Evolutionary conservation across 305 asterid genomes (phyloP), one percentile per base, ranked within the genome.

Genomic region (Andrographis paniculata): DNA sequence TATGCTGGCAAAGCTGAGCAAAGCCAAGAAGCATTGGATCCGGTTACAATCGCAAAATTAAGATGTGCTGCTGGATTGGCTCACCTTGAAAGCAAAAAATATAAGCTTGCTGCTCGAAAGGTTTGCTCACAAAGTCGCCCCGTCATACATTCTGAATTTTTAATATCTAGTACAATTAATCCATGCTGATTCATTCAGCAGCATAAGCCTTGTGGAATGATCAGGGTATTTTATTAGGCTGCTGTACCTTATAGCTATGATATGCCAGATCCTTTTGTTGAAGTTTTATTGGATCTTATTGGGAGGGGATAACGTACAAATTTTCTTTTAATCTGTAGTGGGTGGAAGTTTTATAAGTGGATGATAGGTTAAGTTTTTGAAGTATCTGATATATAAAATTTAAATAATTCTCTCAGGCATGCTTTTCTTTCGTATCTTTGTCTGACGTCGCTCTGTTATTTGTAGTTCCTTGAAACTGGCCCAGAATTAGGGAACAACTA

Each of bases 41-140:
- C 87, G 18, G 60, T 75, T 53, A 79, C 75, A 45, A 64, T 66
- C 40, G 85, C 93, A 60, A 87, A 91, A 56, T 70, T 91, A 43
- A 74, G 77, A 31, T 78, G 93, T 68, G 95, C 96, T 45, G 87
- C 94, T 62, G 99, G 96, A 37, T 75, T 91, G 75, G 92, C 95
- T 33, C 76, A 78, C 55, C 67, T 91, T 36, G 96, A 87, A 56
- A 66, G 85, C 59, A 80, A 53, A 62, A 83, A 91, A 53, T 85
- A 85, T 68, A 82, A 85, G 71, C 94, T 76, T 58, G 91, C 95
- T 73, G 98, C 94, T 57, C 84, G 96, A 41, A 91, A 80, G 99
- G 99, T 86, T 52, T 53, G 82, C 42, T 56, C 64, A 46, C 40
- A 37, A 36, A 18, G 30, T 51, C 10, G 17, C 14, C 14, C n/a